A percentile compares a stretch with the other conserved stretches of the same genome.
Evolutionary conservation across 2,329 filamentous ascomycete genomes (phyloP).

Genomic region (Hymenoscyphus scutula): DNA sequence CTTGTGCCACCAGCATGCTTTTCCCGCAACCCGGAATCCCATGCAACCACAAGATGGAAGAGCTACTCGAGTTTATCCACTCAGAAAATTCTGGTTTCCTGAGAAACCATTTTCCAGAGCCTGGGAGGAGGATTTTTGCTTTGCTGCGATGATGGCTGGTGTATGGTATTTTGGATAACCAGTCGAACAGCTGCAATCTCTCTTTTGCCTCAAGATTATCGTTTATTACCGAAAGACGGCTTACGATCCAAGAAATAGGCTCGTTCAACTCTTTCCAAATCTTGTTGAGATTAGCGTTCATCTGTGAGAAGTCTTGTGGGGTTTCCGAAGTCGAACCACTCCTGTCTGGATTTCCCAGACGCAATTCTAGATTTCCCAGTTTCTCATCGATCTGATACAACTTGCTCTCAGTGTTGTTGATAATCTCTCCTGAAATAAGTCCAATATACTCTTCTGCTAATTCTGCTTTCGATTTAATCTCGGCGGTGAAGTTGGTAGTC

Average conservation of each 20-base stretch:
- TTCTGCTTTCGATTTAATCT: constrained; percentile 8
- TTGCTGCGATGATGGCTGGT: constrained; percentile 11
- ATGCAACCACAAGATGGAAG: constrained; percentile 38
- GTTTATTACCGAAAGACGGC: background rate
- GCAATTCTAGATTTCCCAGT: background rate
- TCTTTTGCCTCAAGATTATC: constrained; percentile 2
- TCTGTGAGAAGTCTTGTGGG: no score
- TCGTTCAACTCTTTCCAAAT: constrained; percentile 4
- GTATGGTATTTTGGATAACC: constrained; percentile 13
- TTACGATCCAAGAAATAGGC: constrained; percentile 6
- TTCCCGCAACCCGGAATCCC: constrained; percentile 38
- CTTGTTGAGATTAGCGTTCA: background rate
- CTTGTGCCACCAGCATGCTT: constrained; percentile 32
- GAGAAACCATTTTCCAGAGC: constrained; percentile 29
- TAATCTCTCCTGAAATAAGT: background rate
- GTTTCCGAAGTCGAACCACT: no score
- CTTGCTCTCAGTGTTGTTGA: background rate
- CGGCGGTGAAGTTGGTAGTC: constrained; percentile 6
- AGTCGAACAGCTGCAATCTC: constrained; percentile 14
- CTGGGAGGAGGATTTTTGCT: constrained; percentile 20
- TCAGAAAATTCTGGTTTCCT: constrained; percentile 27
- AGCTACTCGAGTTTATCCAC: constrained; percentile 35
- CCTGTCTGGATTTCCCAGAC: no score
- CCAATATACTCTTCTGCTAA: constrained; percentile 1
- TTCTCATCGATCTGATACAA: background rate